Base-by-base conservation (phyloP, 2,329 filamentous ascomycete genomes). In the Rachicladosporium sp. region DNA sequence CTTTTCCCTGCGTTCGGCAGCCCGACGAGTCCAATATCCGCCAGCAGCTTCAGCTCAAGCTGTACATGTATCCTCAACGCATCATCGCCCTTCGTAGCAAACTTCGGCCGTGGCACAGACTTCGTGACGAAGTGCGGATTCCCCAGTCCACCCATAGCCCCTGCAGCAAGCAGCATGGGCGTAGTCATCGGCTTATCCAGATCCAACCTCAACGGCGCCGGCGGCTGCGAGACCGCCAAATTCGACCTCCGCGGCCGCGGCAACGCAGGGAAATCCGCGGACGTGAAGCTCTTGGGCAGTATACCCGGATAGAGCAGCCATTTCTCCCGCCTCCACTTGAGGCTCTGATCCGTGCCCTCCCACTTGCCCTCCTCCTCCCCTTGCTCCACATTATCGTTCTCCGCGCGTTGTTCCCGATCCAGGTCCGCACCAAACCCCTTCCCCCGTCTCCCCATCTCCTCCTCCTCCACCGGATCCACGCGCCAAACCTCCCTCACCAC, bases 1-100 rank as follows among this genome's bases (percentile, higher is more conserved):
- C 84, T 93, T 63, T 98, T 98, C 7, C 91, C 91, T 4, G 89
- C 91, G 58, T 98, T 98, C 1, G 91, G 91, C 10, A 96, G 74
- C 1, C 91, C 91, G n/a, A 98, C 91, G 2, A 98, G 72, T 1
- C 91, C 91, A 6, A 98, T 82, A 61, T 98, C 91, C 4, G 91
- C 91, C 32, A 98, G 77, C 7, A 98, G 74, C 68, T 95, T 96
- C 45, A 98, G 73, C 60, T 98, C 91, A 10, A 98, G 73, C 56
- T 93, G 80, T 29, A 98, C 65, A 35, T 80, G 78, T 54, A 98
- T 68, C 31, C 75, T 79, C 52, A 91, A 76, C 31, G 85, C 83
- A 9, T 74, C 69, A 49, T 93, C 85, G 32, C 91, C 91, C 49
- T 78, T 82, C 1, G 87, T 94, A 4, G 89, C 91, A 58, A 88